phyloP scores from a whole-genome alignment of 208 protist genomes.

The Wallacemonas rigidus region DNA sequence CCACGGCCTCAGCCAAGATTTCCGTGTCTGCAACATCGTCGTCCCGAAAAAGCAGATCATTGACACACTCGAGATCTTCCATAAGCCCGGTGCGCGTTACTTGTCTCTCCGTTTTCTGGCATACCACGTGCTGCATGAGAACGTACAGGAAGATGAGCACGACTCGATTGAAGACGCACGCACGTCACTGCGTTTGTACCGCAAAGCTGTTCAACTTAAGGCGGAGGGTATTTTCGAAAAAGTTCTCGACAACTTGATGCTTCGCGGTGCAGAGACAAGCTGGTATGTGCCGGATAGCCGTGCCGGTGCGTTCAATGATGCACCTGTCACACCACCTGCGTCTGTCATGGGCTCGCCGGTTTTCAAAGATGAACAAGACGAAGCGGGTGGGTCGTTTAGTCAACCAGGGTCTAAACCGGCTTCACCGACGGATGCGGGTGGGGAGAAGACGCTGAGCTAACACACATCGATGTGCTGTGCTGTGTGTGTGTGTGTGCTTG shows the following conservation, averaged over 20 bases:
- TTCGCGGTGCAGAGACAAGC: constrained; percentile 85
- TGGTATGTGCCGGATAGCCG: constrained; percentile 87
- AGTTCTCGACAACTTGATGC: constrained; percentile 82
- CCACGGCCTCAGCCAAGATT: constrained; percentile 96
- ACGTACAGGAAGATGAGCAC: constrained; percentile 95
- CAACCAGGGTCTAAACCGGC: not conserved
- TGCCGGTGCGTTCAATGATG: constrained; percentile 50
- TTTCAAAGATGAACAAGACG: constrained; percentile 35
- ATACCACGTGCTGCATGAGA: constrained; percentile 92
- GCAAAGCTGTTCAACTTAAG: constrained; percentile 82
- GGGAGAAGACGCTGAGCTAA: not conserved
- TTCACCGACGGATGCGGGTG: constrained; percentile 1
- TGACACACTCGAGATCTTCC: constrained; percentile 96
- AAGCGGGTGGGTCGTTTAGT: constrained; percentile 3
- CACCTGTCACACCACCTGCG: constrained; percentile 37
- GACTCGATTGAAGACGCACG: constrained; percentile 96
- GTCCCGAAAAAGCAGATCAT: constrained; percentile 96
- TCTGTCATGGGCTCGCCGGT: constrained; percentile 61
- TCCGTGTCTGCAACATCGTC: constrained; percentile 96
- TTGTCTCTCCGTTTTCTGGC: constrained; percentile 95
- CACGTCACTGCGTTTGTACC: constrained; percentile 92
- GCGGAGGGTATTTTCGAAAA: constrained; percentile 75
- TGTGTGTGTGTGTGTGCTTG: constrained; percentile 6
- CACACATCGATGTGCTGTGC: no score
- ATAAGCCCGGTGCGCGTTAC: constrained; percentile 86